These are phyloP conservation scores for Chaetomiaceae sp. DNA, from an alignment of 2,329 filamentous ascomycete genomes.

Conservation along the genomic window DNA sequence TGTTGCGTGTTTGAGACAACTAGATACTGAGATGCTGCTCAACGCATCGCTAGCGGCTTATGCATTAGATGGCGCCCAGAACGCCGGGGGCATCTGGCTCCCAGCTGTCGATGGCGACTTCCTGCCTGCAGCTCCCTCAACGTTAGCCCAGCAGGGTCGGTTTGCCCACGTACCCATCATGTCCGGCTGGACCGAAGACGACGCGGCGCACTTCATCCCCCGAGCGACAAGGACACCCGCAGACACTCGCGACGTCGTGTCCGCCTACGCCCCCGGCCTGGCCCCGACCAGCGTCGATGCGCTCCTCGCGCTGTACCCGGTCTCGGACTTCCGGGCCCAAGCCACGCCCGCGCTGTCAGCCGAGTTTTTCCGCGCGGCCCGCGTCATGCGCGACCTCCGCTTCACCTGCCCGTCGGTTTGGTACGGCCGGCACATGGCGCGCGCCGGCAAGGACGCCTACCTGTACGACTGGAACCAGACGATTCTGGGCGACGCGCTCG, in stretches of 20 bases:
- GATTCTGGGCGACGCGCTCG: neutral
- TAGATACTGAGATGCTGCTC: constrained; percentile 1
- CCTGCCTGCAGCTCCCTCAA: constrained; percentile 1
- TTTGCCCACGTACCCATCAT: constrained; percentile 8
- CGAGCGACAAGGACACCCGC: neutral
- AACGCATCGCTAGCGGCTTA: neutral
- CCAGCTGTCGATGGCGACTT: constrained; percentile 6
- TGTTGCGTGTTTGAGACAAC: neutral
- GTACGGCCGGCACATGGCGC: constrained; percentile 1
- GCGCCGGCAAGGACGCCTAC: constrained; percentile 1
- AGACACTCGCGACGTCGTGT: constrained; percentile 19
- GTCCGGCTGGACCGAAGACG: constrained; percentile 5
- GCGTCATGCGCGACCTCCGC: constrained; percentile 22
- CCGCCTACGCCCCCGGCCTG: too few species aligned
- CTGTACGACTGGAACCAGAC: constrained; percentile 11
- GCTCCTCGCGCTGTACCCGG: constrained; percentile 26
- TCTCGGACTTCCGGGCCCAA: constrained; percentile 19
- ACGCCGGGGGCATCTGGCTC: constrained; percentile 9
- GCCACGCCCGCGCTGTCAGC: constrained; percentile 15
- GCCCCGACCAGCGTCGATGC: constrained; percentile 22
- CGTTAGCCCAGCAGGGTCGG: neutral
- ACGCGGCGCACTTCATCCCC: constrained; percentile 4
- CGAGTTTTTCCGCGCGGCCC: constrained; percentile 23
- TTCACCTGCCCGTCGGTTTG: constrained; percentile 18
- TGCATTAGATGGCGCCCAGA: neutral